Evolutionary conservation across 1,139 yeast genomes (phyloP), one percentile per base, ranked within the genome.

Genomic region (Blastobotrys persicus): DNA sequence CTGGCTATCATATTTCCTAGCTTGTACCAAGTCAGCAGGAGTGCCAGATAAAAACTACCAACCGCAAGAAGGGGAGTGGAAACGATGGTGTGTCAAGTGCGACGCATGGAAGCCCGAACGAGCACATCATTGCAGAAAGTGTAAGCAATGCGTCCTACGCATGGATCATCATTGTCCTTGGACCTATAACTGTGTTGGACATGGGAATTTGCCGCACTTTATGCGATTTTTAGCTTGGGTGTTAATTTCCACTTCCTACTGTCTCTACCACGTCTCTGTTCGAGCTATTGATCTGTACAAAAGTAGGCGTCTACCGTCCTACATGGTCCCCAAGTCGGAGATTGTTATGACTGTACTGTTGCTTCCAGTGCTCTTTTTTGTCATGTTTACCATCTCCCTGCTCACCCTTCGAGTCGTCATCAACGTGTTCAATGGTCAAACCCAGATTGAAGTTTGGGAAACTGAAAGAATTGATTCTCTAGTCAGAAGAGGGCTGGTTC

Each of bases 391-490:
- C 0, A 77, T 91, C 2, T 63, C 74, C 0, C 60, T 86, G 3
- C 72, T 92, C 49, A 71, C 82, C 23, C 50, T 83, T 2, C 75
- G 96, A 54, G 84, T 91, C 51, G 32, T 84, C 2, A 66, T 73
- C 47, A 81, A 83, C 60, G 59, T 78, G 2, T 63, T 79, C 47
- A 71, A 73, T 37, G 96, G 97, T n/a, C 84, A 80, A 77, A 83
- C 98, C 2, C 95, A 88, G 65, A 91, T 92, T 51, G 98, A 92
- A 66, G 73, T 78, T 2, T 92, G 98, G 98, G 98, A 92, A 60
- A 70, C 76, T 69, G 98, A 92, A 57, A 75, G 98, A 53, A 71
- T 88, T 1, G 88, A 81, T 50, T 74, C 81, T 6, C 87, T 84
- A 57, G 76, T 83, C 52, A 74, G 72, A n/a, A 61, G 70, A 2